Conservation (phyloP, 352 stramenopile genomes). For the Aphanomyces stellatus region DNA sequence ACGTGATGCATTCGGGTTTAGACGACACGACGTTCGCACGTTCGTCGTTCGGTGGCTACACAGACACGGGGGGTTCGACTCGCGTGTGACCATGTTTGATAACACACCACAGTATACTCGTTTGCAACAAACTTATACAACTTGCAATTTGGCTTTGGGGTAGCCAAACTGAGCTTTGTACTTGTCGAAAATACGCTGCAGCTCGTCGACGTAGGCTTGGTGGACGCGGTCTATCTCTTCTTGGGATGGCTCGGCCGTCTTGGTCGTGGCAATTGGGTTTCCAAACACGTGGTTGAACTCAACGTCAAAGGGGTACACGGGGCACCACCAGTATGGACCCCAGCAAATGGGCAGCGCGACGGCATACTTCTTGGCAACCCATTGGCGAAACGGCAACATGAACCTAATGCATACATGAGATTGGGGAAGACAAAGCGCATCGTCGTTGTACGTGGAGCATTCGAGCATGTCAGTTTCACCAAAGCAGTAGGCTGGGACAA, state of each 20-base stretch:
- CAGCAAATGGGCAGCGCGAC: slow-evolving; percentile 53
- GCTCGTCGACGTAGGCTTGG: slow-evolving; percentile 50
- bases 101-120: background rate
- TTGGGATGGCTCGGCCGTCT: slow-evolving; percentile 41
- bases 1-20: no score
- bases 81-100: no score
- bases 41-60: no score
- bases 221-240: slow-evolving; percentile 66
- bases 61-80: no score
- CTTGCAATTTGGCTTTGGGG: slow-evolving; percentile 38
- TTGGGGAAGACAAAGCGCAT: no score
- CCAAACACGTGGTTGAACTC: slow-evolving; percentile 62
- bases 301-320: slow-evolving; percentile 50
- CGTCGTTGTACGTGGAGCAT: slow-evolving; percentile 44
- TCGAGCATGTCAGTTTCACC: slow-evolving; percentile 80
- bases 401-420: no score
- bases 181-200: slow-evolving; percentile 72
- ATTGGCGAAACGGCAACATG: slow-evolving; percentile 58
- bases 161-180: slow-evolving; percentile 76
- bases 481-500: slow-evolving; percentile 74
- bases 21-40: no score
- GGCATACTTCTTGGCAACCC: slow-evolving; percentile 56
- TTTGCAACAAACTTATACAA: slow-evolving; percentile 36
- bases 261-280: slow-evolving; percentile 57
- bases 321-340: slow-evolving; percentile 46